Base-by-base conservation (phyloP, 2,329 filamentous ascomycete species). In the Cercospora beticola region DNA sequence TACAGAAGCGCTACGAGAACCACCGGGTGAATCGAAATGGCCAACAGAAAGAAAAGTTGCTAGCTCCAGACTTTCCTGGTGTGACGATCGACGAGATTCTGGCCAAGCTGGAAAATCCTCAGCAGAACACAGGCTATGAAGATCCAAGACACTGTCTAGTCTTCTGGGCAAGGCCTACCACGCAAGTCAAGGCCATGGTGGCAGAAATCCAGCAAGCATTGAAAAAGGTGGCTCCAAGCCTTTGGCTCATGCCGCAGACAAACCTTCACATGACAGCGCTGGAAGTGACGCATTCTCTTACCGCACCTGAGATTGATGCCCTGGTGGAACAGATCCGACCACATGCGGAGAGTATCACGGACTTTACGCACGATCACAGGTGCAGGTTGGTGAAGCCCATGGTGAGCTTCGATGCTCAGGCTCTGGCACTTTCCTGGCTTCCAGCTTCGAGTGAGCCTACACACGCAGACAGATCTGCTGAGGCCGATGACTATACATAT, bases 191-290 rank as follows among this genome's bases (percentile, higher is more conserved):
- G 57, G 81, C 85, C 21, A 81, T 98, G 68, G 88, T 94, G 2
- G 80, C 82, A 2, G 85, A 86, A 66, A 81, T 97, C 31, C 94
- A 97, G 79, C 79, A 84, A 61, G 85, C 87, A 74, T 65, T 78
- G 16, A 82, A 96, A 59, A 83, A 84, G 66, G 85, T 87, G 21
- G 89, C 90, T 14, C 91, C 92, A 94, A 92, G 85, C 72, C 81
- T 97, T 28, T 98, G 94, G 94, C 84, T 94, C 54, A 96, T 97
- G 91, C 93, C 94, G 0, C 80, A 85, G 9, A 83, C 90, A 64
- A 86, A 87, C 68, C 89, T 97, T 76, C 94, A 98, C 80, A 88
- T 97, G 81, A 98, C 94, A 0, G 87, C 89, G 0, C 84, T 97
- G 2, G 94, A 98, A 79, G 83, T 97, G 30, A 88, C 90, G n/a